Evolutionary conservation across 768 basidiomycete genomes (phyloP), one percentile per base, ranked within the genome.

Genomic region (Coprinellus aureogranulatus): DNA sequence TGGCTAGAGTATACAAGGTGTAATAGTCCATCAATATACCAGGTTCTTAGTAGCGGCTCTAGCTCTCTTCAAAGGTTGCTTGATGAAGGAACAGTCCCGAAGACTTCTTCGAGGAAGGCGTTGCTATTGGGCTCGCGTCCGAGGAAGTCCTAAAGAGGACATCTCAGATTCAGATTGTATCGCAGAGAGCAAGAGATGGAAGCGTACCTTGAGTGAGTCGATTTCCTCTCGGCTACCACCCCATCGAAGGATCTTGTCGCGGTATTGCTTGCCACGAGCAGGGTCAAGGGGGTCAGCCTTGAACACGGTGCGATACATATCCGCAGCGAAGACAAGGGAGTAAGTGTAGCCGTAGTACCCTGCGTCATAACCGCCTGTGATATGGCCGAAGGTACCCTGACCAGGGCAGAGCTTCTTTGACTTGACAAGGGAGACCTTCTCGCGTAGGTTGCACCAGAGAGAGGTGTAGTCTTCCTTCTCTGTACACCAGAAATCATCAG

Each of bases 151-250:
- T 90, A 57, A 18, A 45, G 20, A 20, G 55, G 30, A 5, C 47
- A 20, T 51, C 23, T 47, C 44, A 59, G 37, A 52, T 37, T 31
- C 20, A 31, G 28, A 34, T n/a, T 22, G 39, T 6, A 31, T 23
- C 41, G 22, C 20, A 31, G 20, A 25, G 12, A 23, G 1, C 37
- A 22, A n/a, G 20, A 46, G 34, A 34, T 34, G 16, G 22, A 27
- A 1, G 49, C 72, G 28, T 60, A 87, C 90, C 79, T 88, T 80
- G 57, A 94, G 79, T n/a, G 87, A 88, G 46, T 90, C 87, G 55
- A 85, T 70, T 63, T 93, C 92, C 60, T 94, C 91, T 12, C 88
- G 81, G 61, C 86, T 89, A 26, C 89, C 90, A 25, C 92, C 91
- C 8, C 82, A 81, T 30, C 73, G 70, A 18, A 94, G 77, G 59